Percentiles rank a stretch among this genome's conserved stretches.
These are phyloP conservation scores for Scheffersomyces amazonensis DNA, from an alignment of 805 yeast species.

Conservation along the genomic window DNA sequence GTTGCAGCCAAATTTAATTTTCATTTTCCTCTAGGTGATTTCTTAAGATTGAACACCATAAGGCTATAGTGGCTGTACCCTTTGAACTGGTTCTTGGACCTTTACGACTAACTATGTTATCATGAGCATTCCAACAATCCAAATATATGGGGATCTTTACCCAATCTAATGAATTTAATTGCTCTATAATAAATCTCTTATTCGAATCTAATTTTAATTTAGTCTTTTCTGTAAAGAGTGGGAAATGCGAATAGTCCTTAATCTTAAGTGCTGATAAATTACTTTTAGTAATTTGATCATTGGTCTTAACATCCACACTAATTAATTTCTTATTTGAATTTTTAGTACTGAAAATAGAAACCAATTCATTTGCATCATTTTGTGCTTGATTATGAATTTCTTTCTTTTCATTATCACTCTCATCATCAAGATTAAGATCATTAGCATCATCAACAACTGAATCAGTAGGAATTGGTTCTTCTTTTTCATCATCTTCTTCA, in stretches of 20 bases:
- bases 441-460: conserved; percentile 5
- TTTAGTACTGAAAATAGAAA: conserved; percentile 2
- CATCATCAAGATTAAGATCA: conserved; percentile 14
- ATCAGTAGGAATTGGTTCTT: background rate
- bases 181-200: conserved; percentile 41
- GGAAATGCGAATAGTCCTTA: conserved; percentile 17
- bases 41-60: conserved; percentile 46
- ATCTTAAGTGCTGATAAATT: conserved; percentile 14
- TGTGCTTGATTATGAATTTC: conserved; percentile 10
- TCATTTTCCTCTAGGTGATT: conserved; percentile 20
- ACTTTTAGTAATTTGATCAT: conserved; percentile 18
- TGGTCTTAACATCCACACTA: conserved; percentile 18
- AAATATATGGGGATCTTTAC: conserved; percentile 71
- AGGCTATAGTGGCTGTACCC: conserved; percentile 50
- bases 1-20: background rate
- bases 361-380: conserved; percentile 8
- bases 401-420: conserved; percentile 8
- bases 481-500: conserved; percentile 8
- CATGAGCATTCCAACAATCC: conserved; percentile 78
- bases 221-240: conserved; percentile 23
- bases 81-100: conserved; percentile 51
- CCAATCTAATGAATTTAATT: conserved; percentile 70
- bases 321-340: conserved; percentile 12
- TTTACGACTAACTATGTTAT: conserved; percentile 76
- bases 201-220: conserved; percentile 33